Evolutionary conservation across 192 early-diverging fungal species (phyloP), one percentile per base, ranked within the genome.

Genomic region (Coemansia sp.): DNA sequence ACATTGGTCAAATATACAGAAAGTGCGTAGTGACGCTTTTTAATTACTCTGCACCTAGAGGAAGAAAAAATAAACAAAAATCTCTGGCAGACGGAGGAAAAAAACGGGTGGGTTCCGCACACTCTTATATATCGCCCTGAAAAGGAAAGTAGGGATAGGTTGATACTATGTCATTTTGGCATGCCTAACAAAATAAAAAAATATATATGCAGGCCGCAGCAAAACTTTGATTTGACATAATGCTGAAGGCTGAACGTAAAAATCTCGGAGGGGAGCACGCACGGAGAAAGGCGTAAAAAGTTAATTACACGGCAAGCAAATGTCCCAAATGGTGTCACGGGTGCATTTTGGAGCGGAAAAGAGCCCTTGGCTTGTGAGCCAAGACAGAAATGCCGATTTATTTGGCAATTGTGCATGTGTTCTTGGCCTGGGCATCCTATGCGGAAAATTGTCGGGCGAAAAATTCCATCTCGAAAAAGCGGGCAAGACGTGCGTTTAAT

Each of bases 1-100:
- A 54, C 65, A 67, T 67, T 48, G 19, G 19, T 17, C 46, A 19
- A 6, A 48, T 48, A 19, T 17, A 48, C 1, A 20, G 2, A 48
- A 48, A 42, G 12, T 42, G 15, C 6, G 28, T 31, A 31, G 28
- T 1, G 28, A 7, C 46, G 15, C n/a, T 5, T 7, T n/a, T 19
- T 19, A 15, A 38, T 38, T 38, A 7, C 37, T 7, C 12, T 38
- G 9, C 12, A 38, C 9, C 37, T 38, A 7, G 10, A n/a, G 14
- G 11, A 42, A 12, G 15, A 15, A 42, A 38, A 38, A 15, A 14
- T 8, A 40, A 40, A 40, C 6, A 12, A 2, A 40, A 3, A 6
- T 40, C 7, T 40, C 12, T 26, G 25, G 25, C 5, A 1, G 25
- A 26, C 25, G 25, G 5, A 4, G 25, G 25, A 26, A 26, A 26